phyloP scores from a whole-genome alignment of 1,284 basidiomycete species.

The Ganoderma sinense region DNA sequence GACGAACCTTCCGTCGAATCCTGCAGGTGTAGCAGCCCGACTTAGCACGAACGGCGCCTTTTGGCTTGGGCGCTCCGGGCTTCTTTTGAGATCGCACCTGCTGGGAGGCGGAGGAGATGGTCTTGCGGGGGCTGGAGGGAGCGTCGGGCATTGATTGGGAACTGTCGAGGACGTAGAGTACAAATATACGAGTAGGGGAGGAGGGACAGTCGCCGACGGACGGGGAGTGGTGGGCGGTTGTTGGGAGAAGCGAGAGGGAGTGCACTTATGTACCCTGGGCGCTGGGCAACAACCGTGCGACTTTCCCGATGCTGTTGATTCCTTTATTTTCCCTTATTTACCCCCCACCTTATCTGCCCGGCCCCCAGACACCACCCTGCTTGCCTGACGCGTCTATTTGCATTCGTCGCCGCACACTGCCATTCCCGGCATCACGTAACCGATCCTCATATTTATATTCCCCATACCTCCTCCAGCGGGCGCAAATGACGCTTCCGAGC shows the following conservation, averaged over 20 bases:
- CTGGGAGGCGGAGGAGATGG: slow-evolving; percentile 45
- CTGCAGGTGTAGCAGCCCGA: slow-evolving; percentile 87
- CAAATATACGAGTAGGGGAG: slow-evolving; percentile 29
- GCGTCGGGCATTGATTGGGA: slow-evolving; percentile 42
- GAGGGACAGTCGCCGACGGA: slow-evolving; percentile 25
- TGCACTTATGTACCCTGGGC: slow-evolving; percentile 45
- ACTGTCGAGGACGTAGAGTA: slow-evolving; percentile 23
- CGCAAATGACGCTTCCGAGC: slow-evolving; percentile 18
- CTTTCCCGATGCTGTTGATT: slow-evolving; percentile 31
- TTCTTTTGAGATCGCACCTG: slow-evolving; percentile 48
- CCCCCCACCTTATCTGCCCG: slow-evolving; percentile 22
- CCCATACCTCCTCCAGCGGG: slow-evolving; percentile 15
- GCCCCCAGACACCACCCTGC: slow-evolving; percentile 26
- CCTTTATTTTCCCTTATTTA: slow-evolving; percentile 30
- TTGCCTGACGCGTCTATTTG: slow-evolving; percentile 19
- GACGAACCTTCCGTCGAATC: slow-evolving; percentile 77
- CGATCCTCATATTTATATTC: slow-evolving; percentile 17
- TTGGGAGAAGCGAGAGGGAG: slow-evolving; percentile 34
- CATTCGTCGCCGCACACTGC: slow-evolving; percentile 23
- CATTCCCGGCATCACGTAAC: slow-evolving; percentile 28
- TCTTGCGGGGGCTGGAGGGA: slow-evolving; percentile 42
- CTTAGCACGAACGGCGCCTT: slow-evolving; percentile 82
- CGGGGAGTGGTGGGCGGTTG: slow-evolving; percentile 35
- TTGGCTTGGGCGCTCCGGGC: slow-evolving; percentile 69
- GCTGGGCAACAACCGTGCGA: slow-evolving; percentile 38